phyloP scores from a whole-genome alignment of 2,329 filamentous ascomycete species.

The Nigrospora sphaerica region DNA sequence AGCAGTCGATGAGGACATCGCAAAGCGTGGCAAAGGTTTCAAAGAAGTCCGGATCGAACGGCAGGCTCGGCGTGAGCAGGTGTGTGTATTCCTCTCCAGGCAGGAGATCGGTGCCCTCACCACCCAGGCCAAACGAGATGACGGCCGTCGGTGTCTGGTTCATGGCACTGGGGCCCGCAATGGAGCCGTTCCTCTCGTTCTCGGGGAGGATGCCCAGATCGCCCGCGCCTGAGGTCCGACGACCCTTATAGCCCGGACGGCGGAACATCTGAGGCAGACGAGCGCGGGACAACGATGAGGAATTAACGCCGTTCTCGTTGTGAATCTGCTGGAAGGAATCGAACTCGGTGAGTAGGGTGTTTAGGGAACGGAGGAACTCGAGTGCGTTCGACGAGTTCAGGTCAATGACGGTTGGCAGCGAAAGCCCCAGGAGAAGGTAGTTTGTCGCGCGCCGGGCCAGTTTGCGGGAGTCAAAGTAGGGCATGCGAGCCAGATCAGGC shows the following conservation, averaged over 20 bases:
- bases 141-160: constrained; percentile 32
- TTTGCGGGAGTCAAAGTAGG: constrained; percentile 79
- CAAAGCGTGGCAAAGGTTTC: constrained; percentile 94
- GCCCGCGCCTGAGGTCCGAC: constrained; percentile 44
- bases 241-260: constrained; percentile 51
- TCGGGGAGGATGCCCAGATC: constrained; percentile 20
- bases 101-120: constrained; percentile 59
- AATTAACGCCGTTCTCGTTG: constrained; percentile 64
- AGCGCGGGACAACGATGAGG: constrained; percentile 66
- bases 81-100: constrained; percentile 84
- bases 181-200: constrained; percentile 5
- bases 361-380: constrained; percentile 83
- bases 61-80: constrained; percentile 82
- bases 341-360: constrained; percentile 82
- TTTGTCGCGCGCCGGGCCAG: constrained; percentile 87
- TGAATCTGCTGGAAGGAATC: constrained; percentile 89
- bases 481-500: constrained; percentile 69
- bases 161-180: constrained; percentile 14
- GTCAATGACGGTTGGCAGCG: constrained; percentile 82
- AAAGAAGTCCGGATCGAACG: constrained; percentile 95
- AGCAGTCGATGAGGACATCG: constrained; percentile 90
- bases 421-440: constrained; percentile 87
- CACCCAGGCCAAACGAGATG: constrained; percentile 43
- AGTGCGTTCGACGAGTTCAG: constrained; percentile 71
- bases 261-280: constrained; percentile 81